These are phyloP conservation scores for Taphrina sp. DNA, from an alignment of 1,139 yeast species.

Conservation along the genomic window DNA sequence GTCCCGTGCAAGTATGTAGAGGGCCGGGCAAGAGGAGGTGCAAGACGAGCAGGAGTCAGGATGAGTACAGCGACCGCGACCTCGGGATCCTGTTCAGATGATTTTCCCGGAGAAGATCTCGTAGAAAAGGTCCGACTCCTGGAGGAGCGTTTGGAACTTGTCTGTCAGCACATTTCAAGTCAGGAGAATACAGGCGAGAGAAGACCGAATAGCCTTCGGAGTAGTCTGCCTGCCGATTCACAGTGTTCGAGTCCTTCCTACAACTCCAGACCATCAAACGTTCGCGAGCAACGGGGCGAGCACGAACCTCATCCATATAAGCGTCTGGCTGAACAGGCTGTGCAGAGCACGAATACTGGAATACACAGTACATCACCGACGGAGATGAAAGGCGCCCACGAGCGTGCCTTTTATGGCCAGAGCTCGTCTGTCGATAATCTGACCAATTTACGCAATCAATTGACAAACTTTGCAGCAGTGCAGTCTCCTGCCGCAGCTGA, in stretches of 20 bases:
- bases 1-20: constrained; percentile 36
- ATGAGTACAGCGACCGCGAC: background rate
- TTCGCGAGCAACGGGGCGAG: background rate
- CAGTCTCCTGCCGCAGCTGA: constrained; percentile 1
- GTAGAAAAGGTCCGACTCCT: constrained; percentile 5
- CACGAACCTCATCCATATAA: background rate
- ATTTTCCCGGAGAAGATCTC: background rate
- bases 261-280: background rate
- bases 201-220: no score
- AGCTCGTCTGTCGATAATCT: constrained; percentile 16
- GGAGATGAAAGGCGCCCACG: background rate
- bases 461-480: constrained; percentile 7
- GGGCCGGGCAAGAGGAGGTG: constrained; percentile 29
- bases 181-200: background rate
- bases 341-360: constrained; percentile 1
- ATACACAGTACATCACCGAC: background rate
- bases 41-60: constrained; percentile 3
- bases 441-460: constrained; percentile 5
- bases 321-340: background rate
- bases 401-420: constrained; percentile 18
- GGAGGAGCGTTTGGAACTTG: constrained; percentile 3
- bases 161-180: background rate
- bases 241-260: background rate
- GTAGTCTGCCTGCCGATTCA: background rate
- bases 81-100: background rate